Evolutionary conservation across 2,329 filamentous ascomycete genomes (phyloP).

Genomic region (Arthroderma uncinatum): DNA sequence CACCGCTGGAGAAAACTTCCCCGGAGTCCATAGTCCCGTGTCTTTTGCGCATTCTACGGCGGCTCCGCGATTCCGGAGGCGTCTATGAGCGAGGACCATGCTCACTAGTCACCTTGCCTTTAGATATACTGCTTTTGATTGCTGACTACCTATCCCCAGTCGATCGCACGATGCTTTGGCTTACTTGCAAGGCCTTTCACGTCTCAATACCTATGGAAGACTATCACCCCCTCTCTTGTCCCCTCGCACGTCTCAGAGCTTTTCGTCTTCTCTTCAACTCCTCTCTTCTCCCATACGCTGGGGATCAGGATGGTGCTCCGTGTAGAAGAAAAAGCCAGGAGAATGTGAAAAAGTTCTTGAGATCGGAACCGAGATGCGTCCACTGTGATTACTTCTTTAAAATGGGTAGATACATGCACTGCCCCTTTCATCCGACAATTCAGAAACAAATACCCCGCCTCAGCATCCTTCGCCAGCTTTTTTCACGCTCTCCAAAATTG

Average conservation of each 20-base stretch:
- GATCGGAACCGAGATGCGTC: neutral
- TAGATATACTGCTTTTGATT: constrained; percentile 10
- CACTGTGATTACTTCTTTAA: neutral
- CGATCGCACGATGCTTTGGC: constrained; percentile 18
- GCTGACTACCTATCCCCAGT: constrained; percentile 15
- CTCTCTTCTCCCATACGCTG: constrained; percentile 6
- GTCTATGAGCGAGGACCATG: neutral
- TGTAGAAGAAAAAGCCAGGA: neutral
- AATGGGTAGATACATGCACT: neutral
- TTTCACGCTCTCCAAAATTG: too few species aligned
- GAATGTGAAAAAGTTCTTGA: neutral
- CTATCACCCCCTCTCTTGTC: neutral
- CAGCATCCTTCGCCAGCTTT: neutral
- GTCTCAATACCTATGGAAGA: neutral
- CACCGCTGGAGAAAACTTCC: neutral
- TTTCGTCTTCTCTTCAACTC: constrained; percentile 6
- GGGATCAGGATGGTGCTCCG: neutral
- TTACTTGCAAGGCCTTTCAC: constrained; percentile 15
- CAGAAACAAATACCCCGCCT: neutral
- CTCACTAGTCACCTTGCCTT: neutral
- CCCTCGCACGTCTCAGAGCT: neutral
- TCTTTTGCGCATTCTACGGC: neutral
- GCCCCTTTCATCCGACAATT: constrained; percentile 8
- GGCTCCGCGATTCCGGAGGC: neutral
- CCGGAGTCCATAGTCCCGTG: neutral